phyloP scores from a whole-genome alignment of 2,329 filamentous ascomycete species.

The Phaeophleospora eucalypticola region DNA sequence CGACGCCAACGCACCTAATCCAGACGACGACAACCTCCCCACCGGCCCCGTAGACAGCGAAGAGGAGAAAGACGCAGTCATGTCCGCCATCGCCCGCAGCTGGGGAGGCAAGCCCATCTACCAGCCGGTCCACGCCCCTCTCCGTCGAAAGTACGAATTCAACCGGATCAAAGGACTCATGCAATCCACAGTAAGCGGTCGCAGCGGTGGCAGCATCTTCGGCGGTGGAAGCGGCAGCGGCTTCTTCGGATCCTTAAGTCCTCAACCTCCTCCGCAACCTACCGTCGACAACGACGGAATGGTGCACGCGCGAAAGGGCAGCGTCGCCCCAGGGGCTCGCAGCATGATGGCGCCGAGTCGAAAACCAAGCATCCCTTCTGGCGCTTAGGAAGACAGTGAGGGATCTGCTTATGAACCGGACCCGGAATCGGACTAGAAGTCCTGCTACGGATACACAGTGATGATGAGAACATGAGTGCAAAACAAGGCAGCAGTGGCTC shows the following conservation, averaged over 20 bases:
- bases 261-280: conserved; percentile 8
- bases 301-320: conserved; percentile 19
- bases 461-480: too few species aligned
- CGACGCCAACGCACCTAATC: conserved; percentile 77
- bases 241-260: conserved; percentile 1
- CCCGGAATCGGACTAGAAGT: too few species aligned
- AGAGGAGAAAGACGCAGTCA: conserved; percentile 86
- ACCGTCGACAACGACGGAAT: conserved; percentile 19
- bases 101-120: conserved; percentile 70
- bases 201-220: conserved; percentile 11
- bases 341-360: conserved; percentile 26
- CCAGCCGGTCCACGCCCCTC: conserved; percentile 55
- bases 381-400: conserved; percentile 12
- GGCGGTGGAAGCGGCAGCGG: conserved; percentile 14
- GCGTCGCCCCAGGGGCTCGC: conserved; percentile 22
- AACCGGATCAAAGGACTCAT: conserved; percentile 63
- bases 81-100: conserved; percentile 70
- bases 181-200: conserved; percentile 50
- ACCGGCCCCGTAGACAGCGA: conserved; percentile 81
- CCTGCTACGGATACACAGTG: too few species aligned
- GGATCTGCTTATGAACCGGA: too few species aligned
- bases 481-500: too few species aligned
- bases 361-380: conserved; percentile 23
- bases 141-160: conserved; percentile 53
- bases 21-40: conserved; percentile 76